Percentiles rank a stretch among this genome's conserved stretches.
Evolutionary conservation across 164 flowering plant species (phyloP).

Genomic region (Stephania yunnanensis): DNA sequence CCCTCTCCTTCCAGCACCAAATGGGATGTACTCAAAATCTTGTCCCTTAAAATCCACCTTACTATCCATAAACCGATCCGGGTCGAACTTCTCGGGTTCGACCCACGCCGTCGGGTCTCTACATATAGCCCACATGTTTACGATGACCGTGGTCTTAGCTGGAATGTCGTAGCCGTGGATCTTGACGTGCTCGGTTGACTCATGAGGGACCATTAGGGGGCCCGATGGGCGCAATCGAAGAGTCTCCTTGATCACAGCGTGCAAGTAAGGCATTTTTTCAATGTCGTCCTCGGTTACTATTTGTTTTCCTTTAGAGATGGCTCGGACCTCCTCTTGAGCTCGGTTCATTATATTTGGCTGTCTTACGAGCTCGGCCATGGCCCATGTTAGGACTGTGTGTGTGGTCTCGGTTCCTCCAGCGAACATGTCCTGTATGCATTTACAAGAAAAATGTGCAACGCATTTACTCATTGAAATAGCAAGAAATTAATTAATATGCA

Average conservation of each 20-base stretch:
- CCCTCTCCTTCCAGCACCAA: constrained; percentile 49
- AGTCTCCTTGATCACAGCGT: constrained; percentile 47
- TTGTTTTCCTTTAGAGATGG: constrained; percentile 6
- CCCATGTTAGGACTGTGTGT: constrained; percentile 14
- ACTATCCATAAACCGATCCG: constrained; percentile 46
- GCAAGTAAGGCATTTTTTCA: constrained; percentile 32
- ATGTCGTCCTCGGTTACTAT: constrained; percentile 10
- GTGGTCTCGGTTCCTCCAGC: constrained; percentile 9
- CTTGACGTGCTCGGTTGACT: constrained; percentile 34
- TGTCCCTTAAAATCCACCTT: constrained; percentile 39
- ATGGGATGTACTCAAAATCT: constrained; percentile 46
- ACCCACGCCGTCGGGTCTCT: constrained; percentile 43
- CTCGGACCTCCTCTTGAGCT: constrained; percentile 16
- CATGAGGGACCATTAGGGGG: constrained; percentile 44
- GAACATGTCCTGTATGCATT: constrained; percentile 15
- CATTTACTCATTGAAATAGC: too few relatives aligned
- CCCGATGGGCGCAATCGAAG: constrained; percentile 49
- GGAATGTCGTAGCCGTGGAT: constrained; percentile 45
- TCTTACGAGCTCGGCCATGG: constrained; percentile 15
- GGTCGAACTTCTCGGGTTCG: constrained; percentile 37
- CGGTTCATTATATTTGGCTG: constrained; percentile 14
- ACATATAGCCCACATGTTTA: constrained; percentile 51
- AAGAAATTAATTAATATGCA: too few relatives aligned
- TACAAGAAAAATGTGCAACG: too few relatives aligned
- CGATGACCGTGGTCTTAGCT: constrained; percentile 35